Evolutionary conservation across 441 rosid species (phyloP).

Genomic region (Gossypium davidsonii): DNA sequence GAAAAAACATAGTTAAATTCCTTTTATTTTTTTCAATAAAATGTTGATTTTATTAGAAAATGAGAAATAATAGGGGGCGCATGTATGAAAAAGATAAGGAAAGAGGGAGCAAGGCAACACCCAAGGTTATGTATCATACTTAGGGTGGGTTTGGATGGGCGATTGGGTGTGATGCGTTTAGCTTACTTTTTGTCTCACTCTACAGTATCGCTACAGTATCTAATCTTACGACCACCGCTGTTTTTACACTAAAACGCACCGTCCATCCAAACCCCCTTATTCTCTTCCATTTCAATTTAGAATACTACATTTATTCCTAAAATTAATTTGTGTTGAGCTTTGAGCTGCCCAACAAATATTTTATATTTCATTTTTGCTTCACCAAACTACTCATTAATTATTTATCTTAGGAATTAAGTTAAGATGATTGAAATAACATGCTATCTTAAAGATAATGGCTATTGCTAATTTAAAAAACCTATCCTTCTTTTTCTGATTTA

Average conservation of each 20-base stretch:
- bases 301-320: not conserved
- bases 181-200: too few species aligned
- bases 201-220: too few species aligned
- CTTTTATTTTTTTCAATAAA: too few species aligned
- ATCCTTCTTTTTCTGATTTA: not conserved
- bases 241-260: too few species aligned
- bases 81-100: not conserved
- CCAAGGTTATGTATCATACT: not conserved
- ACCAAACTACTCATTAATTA: slow-evolving; percentile 19
- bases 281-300: not conserved
- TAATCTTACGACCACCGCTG: too few species aligned
- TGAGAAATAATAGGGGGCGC: not conserved
- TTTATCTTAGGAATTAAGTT: slow-evolving; percentile 29
- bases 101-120: not conserved
- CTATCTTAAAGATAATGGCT: slow-evolving; percentile 5
- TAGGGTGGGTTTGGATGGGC: too few species aligned
- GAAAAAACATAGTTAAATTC: too few species aligned
- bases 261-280: not conserved
- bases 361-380: slow-evolving; percentile 22
- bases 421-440: slow-evolving; percentile 35
- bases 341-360: slow-evolving; percentile 7
- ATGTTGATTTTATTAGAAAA: too few species aligned
- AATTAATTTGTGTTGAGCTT: not conserved
- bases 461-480: not conserved
- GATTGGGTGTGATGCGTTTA: too few species aligned